These are phyloP conservation scores for Camelina laxa DNA, from an alignment of 345 rosid genomes.

Conservation along the genomic window DNA sequence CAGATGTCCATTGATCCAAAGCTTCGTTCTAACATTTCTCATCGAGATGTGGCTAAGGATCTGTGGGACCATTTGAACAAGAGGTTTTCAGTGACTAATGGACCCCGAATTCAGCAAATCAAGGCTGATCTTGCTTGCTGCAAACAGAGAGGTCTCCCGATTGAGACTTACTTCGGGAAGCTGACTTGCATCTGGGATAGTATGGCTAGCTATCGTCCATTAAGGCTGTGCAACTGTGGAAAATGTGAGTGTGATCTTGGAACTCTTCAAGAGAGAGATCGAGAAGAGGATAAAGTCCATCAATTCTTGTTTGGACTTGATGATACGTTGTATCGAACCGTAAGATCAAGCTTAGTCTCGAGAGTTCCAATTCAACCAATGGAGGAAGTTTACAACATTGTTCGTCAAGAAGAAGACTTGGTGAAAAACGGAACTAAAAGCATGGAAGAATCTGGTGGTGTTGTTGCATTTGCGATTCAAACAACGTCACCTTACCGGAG, in stretches of 20 bases:
- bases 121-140: background rate
- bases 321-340: too few relatives aligned
- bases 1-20: background rate
- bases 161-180: background rate
- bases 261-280: background rate
- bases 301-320: too few relatives aligned
- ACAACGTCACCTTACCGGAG: too few relatives aligned
- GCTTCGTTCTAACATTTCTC: background rate
- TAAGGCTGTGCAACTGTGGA: background rate
- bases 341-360: too few relatives aligned
- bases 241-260: background rate
- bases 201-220: background rate
- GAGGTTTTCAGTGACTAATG: background rate
- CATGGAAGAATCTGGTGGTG: too few relatives aligned
- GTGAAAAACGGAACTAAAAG: too few relatives aligned
- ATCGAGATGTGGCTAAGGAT: background rate
- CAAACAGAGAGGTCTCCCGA: background rate
- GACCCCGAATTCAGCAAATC: too few relatives aligned
- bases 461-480: too few relatives aligned
- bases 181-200: background rate
- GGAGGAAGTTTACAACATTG: too few relatives aligned
- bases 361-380: too few relatives aligned
- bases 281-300: background rate
- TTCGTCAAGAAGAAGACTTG: too few relatives aligned
- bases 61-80: background rate